Percentiles rank a stretch among this genome's conserved stretches.
Evolutionary conservation across 2,329 filamentous ascomycete species (phyloP).

Genomic region (Hysterium pulicare): DNA sequence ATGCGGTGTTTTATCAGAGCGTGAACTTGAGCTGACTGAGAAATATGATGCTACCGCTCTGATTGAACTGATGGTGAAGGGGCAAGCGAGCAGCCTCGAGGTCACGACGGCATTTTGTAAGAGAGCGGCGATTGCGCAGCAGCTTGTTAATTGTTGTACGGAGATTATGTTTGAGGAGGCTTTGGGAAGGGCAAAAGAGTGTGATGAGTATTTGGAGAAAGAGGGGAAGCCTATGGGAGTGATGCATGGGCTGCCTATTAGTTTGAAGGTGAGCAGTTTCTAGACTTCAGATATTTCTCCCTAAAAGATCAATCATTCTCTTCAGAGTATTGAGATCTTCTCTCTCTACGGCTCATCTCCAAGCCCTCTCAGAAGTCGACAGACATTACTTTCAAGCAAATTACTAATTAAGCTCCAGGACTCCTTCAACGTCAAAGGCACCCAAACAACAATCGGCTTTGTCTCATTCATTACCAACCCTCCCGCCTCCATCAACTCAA

Average conservation of each 20-base stretch:
- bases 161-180: constrained; percentile 45
- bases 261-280: constrained; percentile 44
- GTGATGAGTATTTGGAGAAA: constrained; percentile 34
- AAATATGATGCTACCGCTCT: constrained; percentile 33
- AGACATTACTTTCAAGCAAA: not conserved
- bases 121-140: constrained; percentile 55
- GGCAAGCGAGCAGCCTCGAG: constrained; percentile 31
- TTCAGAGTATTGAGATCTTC: too few relatives aligned
- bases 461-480: constrained; percentile 40
- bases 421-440: constrained; percentile 58
- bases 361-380: too few relatives aligned
- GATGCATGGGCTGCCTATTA: constrained; percentile 54
- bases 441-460: constrained; percentile 59
- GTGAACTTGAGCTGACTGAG: constrained; percentile 35
- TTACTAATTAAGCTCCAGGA: constrained; percentile 37
- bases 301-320: too few relatives aligned
- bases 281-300: too few relatives aligned
- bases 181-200: constrained; percentile 35
- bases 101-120: constrained; percentile 55
- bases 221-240: constrained; percentile 47
- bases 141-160: constrained; percentile 49
- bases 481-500: constrained; percentile 29
- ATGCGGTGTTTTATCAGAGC: constrained; percentile 27
- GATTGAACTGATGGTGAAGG: constrained; percentile 20
- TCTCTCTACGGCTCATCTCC: too few relatives aligned